Percentiles rank a stretch among this genome's conserved stretches.
phyloP scores from a whole-genome alignment of 106 monocot genomes.

The Dendrobium catenatum region DNA sequence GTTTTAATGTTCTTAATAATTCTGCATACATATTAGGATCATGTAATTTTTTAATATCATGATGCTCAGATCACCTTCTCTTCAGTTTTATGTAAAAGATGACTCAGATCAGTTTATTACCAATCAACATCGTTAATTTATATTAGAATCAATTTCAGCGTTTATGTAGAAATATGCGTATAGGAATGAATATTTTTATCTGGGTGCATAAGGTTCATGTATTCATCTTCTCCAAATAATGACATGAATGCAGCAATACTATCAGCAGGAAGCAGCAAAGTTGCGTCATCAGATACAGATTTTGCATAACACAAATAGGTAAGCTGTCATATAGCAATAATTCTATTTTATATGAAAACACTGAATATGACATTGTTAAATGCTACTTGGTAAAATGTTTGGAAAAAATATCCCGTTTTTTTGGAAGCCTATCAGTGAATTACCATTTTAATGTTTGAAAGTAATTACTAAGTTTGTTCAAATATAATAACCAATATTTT shows the following conservation, averaged over 20 bases:
- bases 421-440: not conserved
- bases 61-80: not conserved
- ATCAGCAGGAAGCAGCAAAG: conserved; percentile 82
- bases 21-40: not conserved
- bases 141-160: not conserved
- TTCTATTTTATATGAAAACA: not conserved
- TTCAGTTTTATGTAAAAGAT: not conserved
- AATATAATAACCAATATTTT: no score
- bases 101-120: no score
- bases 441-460: not conserved
- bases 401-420: not conserved
- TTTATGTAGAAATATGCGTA: not conserved
- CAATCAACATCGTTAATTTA: not conserved
- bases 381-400: no score
- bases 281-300: conserved; percentile 65
- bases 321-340: not conserved
- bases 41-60: not conserved
- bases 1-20: no score
- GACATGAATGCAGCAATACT: conserved; percentile 60
- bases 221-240: not conserved
- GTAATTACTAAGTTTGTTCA: no score
- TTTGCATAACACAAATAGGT: conserved; percentile 73
- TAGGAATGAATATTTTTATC: not conserved
- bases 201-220: not conserved
- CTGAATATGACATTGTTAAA: not conserved